Evolutionary conservation across 2,329 filamentous ascomycete species (phyloP).

Genomic region (Pleochaeta shiraiana): DNA sequence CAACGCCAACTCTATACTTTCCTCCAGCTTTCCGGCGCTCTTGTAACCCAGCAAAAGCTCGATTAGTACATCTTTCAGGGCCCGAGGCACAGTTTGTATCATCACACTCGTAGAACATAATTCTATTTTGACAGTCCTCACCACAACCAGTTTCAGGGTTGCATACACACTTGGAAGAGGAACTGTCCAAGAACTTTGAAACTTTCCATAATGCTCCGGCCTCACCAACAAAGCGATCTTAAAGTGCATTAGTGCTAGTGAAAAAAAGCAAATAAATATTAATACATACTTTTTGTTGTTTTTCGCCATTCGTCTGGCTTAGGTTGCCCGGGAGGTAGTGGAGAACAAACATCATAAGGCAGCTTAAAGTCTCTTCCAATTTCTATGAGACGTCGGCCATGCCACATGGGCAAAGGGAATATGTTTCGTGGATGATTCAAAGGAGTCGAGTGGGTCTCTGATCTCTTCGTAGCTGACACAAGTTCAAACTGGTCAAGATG

Average conservation of each 20-base stretch:
- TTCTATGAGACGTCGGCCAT: constrained; percentile 47
- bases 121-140: constrained; percentile 80
- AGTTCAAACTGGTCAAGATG: constrained; percentile 14
- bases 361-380: constrained; percentile 65
- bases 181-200: constrained; percentile 49
- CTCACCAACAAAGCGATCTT: constrained; percentile 80
- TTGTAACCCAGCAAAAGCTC: constrained; percentile 63
- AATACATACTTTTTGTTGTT: constrained; percentile 60
- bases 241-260: not conserved
- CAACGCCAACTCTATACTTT: constrained; percentile 79
- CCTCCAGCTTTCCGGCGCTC: constrained; percentile 56
- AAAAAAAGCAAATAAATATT: not conserved
- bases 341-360: constrained; percentile 76
- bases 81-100: constrained; percentile 68
- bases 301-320: constrained; percentile 89
- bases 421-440: constrained; percentile 29
- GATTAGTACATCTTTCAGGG: constrained; percentile 56
- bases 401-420: constrained; percentile 60
- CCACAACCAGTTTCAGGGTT: constrained; percentile 58
- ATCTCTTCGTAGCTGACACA: constrained; percentile 23
- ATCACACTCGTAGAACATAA: constrained; percentile 97
- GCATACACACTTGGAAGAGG: constrained; percentile 60
- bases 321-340: constrained; percentile 62
- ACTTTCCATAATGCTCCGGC: constrained; percentile 65
- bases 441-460: constrained; percentile 27